Percentiles rank a stretch among this genome's conserved stretches.
Conservation (phyloP, 768 basidiomycete species). For the Lactarius trivialis region DNA sequence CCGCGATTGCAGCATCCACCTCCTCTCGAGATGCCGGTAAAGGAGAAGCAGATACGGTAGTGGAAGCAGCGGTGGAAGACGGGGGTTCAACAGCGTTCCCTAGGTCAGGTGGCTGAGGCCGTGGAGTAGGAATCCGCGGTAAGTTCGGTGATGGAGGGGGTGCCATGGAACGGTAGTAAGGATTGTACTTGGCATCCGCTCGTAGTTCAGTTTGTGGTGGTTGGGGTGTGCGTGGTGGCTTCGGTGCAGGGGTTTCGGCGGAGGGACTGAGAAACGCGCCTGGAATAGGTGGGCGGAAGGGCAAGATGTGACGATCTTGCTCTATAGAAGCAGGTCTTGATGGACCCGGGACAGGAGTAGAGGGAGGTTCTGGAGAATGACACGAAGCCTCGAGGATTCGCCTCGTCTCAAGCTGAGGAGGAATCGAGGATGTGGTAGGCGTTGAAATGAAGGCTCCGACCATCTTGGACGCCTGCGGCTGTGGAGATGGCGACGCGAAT, state of each 20-base stretch:
- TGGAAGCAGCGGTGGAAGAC: slow-evolving; percentile 5
- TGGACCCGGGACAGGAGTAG: slow-evolving; percentile 8
- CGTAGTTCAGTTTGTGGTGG: slow-evolving; percentile 17
- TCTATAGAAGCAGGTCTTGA: slow-evolving; percentile 2
- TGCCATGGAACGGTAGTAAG: slow-evolving; percentile 22
- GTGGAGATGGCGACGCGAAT: background rate
- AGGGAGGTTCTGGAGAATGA: background rate
- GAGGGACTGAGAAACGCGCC: slow-evolving; percentile 14
- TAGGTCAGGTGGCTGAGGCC: slow-evolving; percentile 11
- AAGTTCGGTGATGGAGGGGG: slow-evolving; percentile 24
- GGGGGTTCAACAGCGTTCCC: background rate
- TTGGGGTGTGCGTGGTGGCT: slow-evolving; percentile 2
- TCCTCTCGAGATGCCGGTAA: slow-evolving; percentile 14
- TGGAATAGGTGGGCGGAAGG: slow-evolving; percentile 13
- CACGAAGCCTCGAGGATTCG: background rate
- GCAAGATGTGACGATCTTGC: background rate
- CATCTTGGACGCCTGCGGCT: background rate
- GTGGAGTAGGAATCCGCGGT: slow-evolving; percentile 14
- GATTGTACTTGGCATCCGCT: slow-evolving; percentile 9
- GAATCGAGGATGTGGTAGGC: background rate
- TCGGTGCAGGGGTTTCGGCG: slow-evolving; percentile 6
- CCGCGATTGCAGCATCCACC: slow-evolving; percentile 22
- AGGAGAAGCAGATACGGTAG: background rate
- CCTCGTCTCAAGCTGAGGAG: background rate
- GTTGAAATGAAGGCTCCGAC: background rate